These are phyloP conservation scores for Leishmania aethiopica DNA, from an alignment of 208 protist species.

Conservation along the genomic window DNA sequence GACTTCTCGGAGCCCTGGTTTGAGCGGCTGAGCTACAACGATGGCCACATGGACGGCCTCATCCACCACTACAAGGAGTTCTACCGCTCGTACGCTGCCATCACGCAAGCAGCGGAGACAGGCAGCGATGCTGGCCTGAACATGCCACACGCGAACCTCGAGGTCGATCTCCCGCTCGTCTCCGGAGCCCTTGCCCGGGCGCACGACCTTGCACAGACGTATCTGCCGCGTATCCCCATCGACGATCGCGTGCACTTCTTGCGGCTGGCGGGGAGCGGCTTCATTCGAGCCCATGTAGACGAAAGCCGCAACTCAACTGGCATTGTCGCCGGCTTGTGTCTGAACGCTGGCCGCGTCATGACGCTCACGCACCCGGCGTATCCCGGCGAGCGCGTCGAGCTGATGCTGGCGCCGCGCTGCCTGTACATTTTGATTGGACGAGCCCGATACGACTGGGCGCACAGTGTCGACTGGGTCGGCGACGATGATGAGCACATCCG, in stretches of 20 bases:
- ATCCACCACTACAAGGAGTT: conserved; percentile 92
- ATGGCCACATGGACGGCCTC: conserved; percentile 76
- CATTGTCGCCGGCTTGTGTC: conserved; percentile 74
- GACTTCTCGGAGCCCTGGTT: conserved; percentile 71
- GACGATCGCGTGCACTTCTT: conserved; percentile 88
- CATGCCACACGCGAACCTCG: conserved; percentile 29
- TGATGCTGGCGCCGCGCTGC: conserved; percentile 78
- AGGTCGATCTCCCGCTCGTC: conserved; percentile 35
- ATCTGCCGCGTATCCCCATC: conserved; percentile 73
- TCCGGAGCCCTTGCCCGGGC: conserved; percentile 43
- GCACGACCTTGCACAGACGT: conserved; percentile 43
- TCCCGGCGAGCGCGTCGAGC: conserved; percentile 64
- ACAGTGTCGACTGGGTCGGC: conserved; percentile 78
- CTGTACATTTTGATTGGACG: conserved; percentile 72
- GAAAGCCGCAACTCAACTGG: conserved; percentile 85
- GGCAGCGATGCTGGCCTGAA: conserved; percentile 17
- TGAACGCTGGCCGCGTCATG: conserved; percentile 80
- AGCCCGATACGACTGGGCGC: conserved; percentile 85
- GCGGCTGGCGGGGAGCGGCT: conserved; percentile 72
- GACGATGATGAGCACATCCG: conserved; percentile 81
- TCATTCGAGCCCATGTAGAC: conserved; percentile 82
- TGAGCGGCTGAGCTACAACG: conserved; percentile 67
- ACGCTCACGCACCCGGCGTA: conserved; percentile 75
- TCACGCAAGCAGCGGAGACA: conserved; percentile 34
- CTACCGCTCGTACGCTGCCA: conserved; percentile 72